Evolutionary conservation across 306 rosid genomes (phyloP).

Genomic region (Morella rubra): DNA sequence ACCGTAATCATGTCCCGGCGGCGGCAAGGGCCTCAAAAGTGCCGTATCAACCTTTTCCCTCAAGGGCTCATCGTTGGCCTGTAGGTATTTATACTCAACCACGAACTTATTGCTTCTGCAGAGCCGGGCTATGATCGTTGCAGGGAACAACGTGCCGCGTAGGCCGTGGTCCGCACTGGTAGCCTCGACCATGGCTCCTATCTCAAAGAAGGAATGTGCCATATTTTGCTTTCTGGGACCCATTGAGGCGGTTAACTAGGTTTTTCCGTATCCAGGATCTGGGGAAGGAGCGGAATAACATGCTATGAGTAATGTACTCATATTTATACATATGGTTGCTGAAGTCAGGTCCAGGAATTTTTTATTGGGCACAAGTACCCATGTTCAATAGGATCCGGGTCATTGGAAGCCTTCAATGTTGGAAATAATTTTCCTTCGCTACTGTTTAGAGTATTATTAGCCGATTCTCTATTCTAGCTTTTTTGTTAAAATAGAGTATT

Average conservation of each 20-base stretch:
- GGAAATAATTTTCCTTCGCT: too few species aligned
- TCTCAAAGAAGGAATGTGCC: slow-evolving; percentile 4
- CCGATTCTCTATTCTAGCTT: too few species aligned
- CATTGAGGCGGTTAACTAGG: neutral
- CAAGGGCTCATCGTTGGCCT: neutral
- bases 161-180: slow-evolving; percentile 8
- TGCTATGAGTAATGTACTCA: too few species aligned
- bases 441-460: too few species aligned
- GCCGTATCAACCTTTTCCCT: slow-evolving; percentile 19
- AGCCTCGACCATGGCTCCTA: slow-evolving; percentile 36
- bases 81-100: slow-evolving; percentile 19
- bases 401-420: too few species aligned
- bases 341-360: too few species aligned
- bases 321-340: too few species aligned
- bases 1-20: neutral
- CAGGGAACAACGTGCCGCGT: slow-evolving; percentile 36
- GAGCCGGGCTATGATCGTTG: slow-evolving; percentile 16
- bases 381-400: too few species aligned
- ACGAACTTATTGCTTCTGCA: neutral
- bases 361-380: too few species aligned
- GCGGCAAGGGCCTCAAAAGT: slow-evolving; percentile 33
- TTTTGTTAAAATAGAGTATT: too few species aligned
- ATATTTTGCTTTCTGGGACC: neutral
- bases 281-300: neutral
- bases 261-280: too few species aligned